Base-by-base conservation (phyloP, 768 basidiomycete species). In the Lentinus brumalis region DNA sequence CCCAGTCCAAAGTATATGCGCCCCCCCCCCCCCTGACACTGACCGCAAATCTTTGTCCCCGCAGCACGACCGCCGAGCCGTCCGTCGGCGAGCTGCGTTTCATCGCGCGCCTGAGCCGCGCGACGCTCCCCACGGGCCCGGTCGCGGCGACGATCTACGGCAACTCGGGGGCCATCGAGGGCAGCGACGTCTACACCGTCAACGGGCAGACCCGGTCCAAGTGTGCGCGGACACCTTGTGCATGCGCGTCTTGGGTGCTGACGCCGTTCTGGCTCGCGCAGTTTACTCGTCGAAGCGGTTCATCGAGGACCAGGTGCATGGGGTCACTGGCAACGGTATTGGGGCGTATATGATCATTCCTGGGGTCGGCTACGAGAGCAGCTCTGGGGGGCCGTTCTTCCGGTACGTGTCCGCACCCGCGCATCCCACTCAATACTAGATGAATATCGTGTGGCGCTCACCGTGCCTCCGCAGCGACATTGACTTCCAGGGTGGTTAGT, bases 371-470 rank as follows among this genome's bases (percentile, higher is more conserved):
- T 83, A 81, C 57, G 81, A 83, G 60, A 69, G 71, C 16, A 78
- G 78, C 4, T 81, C 80, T 15, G 81, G 81, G 53, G 80, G 80
- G 16, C 80, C 80, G 15, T 82, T 82, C 71, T 79, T 81, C 77
- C 74, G 80, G 42, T 78, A 78, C 77, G 61, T 31, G 61, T 29
- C 15, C 16, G 4, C 12, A 12, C 54, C 12, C 14, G n/a, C n/a
- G n/a, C n/a, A n/a, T n/a, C n/a, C n/a, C n/a, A n/a, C n/a, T n/a
- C n/a, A n/a, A n/a, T n/a, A n/a, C n/a, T n/a, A n/a, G 9, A 41
- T 21, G 16, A 40, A 8, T 39, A 11, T 18, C 11, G 2, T 30
- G 32, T 6, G 4, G 16, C 49, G 4, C 16, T 30, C 12, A 30
- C 40, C 21, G 39, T n/a, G 15, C 21, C 8, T 26, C 4, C 9